These are phyloP conservation scores for Diplodia intermedia DNA, from an alignment of 2,329 filamentous ascomycete genomes.

Conservation along the genomic window DNA sequence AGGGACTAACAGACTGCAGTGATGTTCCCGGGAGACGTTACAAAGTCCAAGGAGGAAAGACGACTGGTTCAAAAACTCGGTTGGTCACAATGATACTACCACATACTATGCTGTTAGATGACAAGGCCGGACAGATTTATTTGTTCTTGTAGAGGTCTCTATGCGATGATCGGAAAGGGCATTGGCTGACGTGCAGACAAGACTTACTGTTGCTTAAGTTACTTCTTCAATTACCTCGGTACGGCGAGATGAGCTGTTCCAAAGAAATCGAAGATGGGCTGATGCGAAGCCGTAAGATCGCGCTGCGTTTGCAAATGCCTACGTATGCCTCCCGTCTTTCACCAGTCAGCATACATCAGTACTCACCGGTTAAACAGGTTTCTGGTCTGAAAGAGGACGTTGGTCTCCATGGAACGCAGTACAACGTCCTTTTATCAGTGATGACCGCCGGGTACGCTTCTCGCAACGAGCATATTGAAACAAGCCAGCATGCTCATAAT, in stretches of 20 bases:
- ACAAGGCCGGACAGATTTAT: constrained; percentile 37
- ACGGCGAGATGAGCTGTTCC: neutral
- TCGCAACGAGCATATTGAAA: no score
- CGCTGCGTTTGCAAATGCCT: constrained; percentile 43
- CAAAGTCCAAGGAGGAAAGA: constrained; percentile 38
- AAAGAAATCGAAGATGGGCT: neutral
- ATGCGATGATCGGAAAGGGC: neutral
- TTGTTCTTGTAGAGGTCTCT: constrained; percentile 37
- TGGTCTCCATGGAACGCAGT: constrained; percentile 39
- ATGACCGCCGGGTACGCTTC: constrained; percentile 41
- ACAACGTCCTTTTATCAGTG: constrained; percentile 42
- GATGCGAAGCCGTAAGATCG: constrained; percentile 35
- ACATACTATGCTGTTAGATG: neutral
- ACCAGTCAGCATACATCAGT: neutral
- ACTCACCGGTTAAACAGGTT: constrained; percentile 34
- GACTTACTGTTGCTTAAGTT: constrained; percentile 43
- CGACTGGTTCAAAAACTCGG: constrained; percentile 42
- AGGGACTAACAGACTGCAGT: neutral
- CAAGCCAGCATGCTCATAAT: constrained; percentile 1
- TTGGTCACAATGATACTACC: constrained; percentile 30
- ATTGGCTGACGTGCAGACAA: constrained; percentile 21
- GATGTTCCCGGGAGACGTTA: constrained; percentile 16
- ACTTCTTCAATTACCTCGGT: constrained; percentile 46
- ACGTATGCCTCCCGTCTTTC: constrained; percentile 34
- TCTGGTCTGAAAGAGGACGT: constrained; percentile 42